Percentiles rank a stretch among this genome's conserved stretches.
phyloP scores from a whole-genome alignment of 345 rosid genomes.

The Citrus cavaleriei region DNA sequence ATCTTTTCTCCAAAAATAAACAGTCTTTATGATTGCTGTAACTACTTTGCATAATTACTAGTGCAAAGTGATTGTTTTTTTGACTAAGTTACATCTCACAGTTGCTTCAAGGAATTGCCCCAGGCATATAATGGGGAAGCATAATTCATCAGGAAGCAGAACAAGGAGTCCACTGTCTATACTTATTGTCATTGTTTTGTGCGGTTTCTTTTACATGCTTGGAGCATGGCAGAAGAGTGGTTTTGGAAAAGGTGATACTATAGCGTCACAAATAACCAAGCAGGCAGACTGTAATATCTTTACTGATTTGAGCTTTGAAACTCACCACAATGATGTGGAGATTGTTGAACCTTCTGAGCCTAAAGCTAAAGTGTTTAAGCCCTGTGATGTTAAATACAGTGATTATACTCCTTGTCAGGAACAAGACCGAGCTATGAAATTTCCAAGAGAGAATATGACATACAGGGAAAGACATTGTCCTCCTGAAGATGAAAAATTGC shows the following conservation, averaged over 20 bases:
- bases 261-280: conserved; percentile 63
- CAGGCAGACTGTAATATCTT: conserved; percentile 62
- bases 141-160: conserved; percentile 42
- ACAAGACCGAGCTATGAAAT: conserved; percentile 86
- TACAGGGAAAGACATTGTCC: conserved; percentile 98
- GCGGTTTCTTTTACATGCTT: conserved; percentile 84
- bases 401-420: conserved; percentile 99
- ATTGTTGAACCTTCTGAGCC: conserved; percentile 49
- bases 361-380: conserved; percentile 49
- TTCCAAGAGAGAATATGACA: conserved; percentile 90
- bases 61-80: conserved; percentile 1
- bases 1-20: not conserved
- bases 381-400: conserved; percentile 69
- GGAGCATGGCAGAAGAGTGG: conserved; percentile 99
- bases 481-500: conserved; percentile 67
- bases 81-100: not conserved
- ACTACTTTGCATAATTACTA: not conserved
- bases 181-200: conserved; percentile 68
- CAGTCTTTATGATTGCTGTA: not conserved
- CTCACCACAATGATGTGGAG: conserved; percentile 70
- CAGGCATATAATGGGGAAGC: conserved; percentile 52
- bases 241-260: conserved; percentile 82
- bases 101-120: conserved; percentile 20
- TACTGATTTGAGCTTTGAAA: conserved; percentile 61
- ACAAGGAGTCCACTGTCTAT: conserved; percentile 59